Percentiles rank a stretch among this genome's conserved stretches.
phyloP scores from a whole-genome alignment of 129 eudicot genomes.

The Artemisia annua region DNA sequence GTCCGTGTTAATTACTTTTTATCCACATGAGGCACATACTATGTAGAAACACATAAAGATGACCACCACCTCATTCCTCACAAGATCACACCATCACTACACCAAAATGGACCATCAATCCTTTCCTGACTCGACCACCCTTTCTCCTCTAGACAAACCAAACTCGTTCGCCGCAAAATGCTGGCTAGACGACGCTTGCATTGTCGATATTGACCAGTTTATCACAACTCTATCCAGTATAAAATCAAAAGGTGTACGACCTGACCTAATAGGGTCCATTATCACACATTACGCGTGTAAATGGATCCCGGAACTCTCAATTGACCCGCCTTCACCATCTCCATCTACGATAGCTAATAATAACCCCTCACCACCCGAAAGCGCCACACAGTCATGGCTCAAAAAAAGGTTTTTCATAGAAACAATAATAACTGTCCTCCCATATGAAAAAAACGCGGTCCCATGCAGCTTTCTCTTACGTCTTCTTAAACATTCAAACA shows the following conservation, averaged over 20 bases:
- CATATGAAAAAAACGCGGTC: conserved; percentile 64
- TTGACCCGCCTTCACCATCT: conserved; percentile 3
- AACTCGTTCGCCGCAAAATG: conserved; percentile 34
- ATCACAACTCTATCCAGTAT: conserved; percentile 56
- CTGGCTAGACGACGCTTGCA: conserved; percentile 58
- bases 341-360: background rate
- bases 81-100: background rate
- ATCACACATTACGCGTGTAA: conserved; percentile 78
- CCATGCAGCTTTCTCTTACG: conserved; percentile 72
- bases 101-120: conserved; percentile 20
- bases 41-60: conserved; percentile 17
- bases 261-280: conserved; percentile 70
- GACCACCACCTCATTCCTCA: background rate
- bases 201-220: conserved; percentile 60
- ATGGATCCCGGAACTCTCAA: conserved; percentile 71
- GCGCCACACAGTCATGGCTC: conserved; percentile 55
- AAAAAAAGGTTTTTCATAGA: conserved; percentile 64
- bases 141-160: conserved; percentile 23
- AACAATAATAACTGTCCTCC: conserved; percentile 62
- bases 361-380: conserved; percentile 29
- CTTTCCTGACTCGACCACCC: conserved; percentile 19
- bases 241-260: conserved; percentile 58
- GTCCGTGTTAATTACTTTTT: conserved; percentile 21
- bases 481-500: conserved; percentile 55
- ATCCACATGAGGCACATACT: conserved; percentile 26